phyloP scores from a whole-genome alignment of 805 yeast species.

The Starmera pachycereana region DNA sequence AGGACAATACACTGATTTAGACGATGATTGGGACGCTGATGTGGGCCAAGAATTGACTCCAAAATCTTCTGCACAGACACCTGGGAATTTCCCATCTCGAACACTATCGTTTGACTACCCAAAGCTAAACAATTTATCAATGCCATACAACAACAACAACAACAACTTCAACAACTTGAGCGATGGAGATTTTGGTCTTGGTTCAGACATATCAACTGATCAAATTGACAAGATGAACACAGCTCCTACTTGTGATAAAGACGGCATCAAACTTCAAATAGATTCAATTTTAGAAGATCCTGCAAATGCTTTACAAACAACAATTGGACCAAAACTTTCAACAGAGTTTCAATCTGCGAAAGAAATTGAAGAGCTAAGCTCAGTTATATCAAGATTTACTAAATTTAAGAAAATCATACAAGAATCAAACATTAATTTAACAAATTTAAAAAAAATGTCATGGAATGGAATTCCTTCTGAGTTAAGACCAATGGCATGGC shows the following conservation, averaged over 20 bases:
- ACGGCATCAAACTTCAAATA: constrained; percentile 16
- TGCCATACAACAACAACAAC: too few species aligned
- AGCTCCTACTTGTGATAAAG: constrained; percentile 19
- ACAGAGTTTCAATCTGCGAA: constrained; percentile 27
- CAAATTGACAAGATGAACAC: too few species aligned
- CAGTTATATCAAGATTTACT: constrained; percentile 48
- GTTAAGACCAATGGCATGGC: constrained; percentile 82
- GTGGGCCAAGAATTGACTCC: constrained; percentile 29
- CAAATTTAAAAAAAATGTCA: constrained; percentile 63
- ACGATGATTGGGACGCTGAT: constrained; percentile 91
- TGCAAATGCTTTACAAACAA: constrained; percentile 25
- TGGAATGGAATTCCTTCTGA: constrained; percentile 93
- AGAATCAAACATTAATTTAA: constrained; percentile 44
- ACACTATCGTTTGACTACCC: constrained; percentile 18
- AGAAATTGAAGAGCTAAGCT: constrained; percentile 47
- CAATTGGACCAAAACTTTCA: constrained; percentile 32
- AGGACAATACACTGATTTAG: constrained; percentile 53
- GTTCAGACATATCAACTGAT: too few species aligned
- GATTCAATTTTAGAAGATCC: constrained; percentile 19
- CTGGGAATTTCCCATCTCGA: too few species aligned
- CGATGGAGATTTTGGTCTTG: too few species aligned
- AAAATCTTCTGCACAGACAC: too few species aligned
- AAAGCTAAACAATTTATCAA: constrained; percentile 15
- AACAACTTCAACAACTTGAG: too few species aligned
- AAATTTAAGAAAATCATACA: constrained; percentile 57